Evolutionary conservation across 2,329 filamentous ascomycete species (phyloP).

Genomic region (Rutstroemia sp.): DNA sequence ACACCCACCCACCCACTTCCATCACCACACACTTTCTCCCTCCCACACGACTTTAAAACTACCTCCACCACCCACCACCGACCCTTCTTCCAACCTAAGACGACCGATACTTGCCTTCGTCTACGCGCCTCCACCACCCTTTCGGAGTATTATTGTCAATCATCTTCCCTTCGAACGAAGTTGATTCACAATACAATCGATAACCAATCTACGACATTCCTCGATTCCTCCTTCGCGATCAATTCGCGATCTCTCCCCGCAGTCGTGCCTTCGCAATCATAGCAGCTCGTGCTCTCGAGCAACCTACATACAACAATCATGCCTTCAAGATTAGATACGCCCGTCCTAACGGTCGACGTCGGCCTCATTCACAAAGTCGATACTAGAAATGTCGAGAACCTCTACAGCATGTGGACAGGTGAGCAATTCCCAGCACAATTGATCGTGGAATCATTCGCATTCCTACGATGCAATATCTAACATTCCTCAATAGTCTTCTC

Average conservation of each 20-base stretch:
- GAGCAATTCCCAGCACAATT: conserved; percentile 32
- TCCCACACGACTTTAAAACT: neutral
- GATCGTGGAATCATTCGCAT: conserved; percentile 5
- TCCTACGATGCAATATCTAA: neutral
- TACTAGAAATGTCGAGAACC: conserved; percentile 82
- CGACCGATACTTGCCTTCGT: neutral
- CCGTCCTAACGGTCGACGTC: conserved; percentile 85
- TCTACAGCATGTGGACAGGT: conserved; percentile 98
- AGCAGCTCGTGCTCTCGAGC: conserved; percentile 28
- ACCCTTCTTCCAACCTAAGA: neutral
- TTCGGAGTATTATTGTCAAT: neutral
- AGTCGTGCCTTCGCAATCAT: conserved; percentile 23
- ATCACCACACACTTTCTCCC: neutral
- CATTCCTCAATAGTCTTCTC: conserved; percentile 63
- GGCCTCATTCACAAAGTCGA: conserved; percentile 92
- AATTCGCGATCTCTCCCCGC: conserved; percentile 24
- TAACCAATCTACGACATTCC: neutral
- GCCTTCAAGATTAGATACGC: conserved; percentile 76
- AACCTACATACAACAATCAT: conserved; percentile 39
- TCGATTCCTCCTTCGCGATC: conserved; percentile 17
- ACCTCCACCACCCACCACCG: neutral
- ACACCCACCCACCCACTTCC: conserved; percentile 1
- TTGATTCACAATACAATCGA: neutral
- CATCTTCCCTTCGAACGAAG: neutral
- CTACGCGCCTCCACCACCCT: neutral